These are phyloP conservation scores for Fusarium sp. DNA, from an alignment of 2,329 filamentous ascomycete genomes.

Conservation along the genomic window DNA sequence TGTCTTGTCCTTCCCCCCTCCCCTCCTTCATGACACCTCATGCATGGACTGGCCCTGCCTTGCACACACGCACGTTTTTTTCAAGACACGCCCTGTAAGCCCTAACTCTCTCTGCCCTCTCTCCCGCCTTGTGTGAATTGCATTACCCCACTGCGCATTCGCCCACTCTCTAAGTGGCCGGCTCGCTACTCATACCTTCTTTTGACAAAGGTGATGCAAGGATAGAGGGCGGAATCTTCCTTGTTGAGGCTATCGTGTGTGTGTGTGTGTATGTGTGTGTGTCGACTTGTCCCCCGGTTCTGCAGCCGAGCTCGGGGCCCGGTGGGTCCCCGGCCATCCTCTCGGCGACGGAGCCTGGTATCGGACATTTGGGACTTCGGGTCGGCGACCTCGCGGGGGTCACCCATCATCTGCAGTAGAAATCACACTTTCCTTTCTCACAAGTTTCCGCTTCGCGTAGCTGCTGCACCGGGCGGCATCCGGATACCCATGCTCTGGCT, in stretches of 20 bases:
- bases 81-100: slow-evolving; percentile 40
- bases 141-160: slow-evolving; percentile 23
- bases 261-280: neutral
- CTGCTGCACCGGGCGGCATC: slow-evolving; percentile 59
- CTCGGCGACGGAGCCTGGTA: slow-evolving; percentile 8
- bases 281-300: neutral
- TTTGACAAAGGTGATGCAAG: slow-evolving; percentile 9
- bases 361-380: slow-evolving; percentile 13
- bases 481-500: slow-evolving; percentile 58
- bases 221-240: slow-evolving; percentile 9
- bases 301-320: neutral
- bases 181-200: slow-evolving; percentile 3
- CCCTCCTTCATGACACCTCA: slow-evolving; percentile 15
- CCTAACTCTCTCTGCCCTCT: slow-evolving; percentile 29
- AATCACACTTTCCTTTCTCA: slow-evolving; percentile 31
- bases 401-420: neutral
- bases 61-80: slow-evolving; percentile 7
- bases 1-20: neutral
- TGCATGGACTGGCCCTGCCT: slow-evolving; percentile 13
- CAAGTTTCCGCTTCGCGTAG: slow-evolving; percentile 47
- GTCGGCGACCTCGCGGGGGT: slow-evolving; percentile 9
- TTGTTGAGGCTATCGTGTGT: neutral
- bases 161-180: slow-evolving; percentile 15
- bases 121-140: neutral
- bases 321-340: slow-evolving; percentile 13